phyloP scores from a whole-genome alignment of 805 yeast species.

The Starmera dryadoides region DNA sequence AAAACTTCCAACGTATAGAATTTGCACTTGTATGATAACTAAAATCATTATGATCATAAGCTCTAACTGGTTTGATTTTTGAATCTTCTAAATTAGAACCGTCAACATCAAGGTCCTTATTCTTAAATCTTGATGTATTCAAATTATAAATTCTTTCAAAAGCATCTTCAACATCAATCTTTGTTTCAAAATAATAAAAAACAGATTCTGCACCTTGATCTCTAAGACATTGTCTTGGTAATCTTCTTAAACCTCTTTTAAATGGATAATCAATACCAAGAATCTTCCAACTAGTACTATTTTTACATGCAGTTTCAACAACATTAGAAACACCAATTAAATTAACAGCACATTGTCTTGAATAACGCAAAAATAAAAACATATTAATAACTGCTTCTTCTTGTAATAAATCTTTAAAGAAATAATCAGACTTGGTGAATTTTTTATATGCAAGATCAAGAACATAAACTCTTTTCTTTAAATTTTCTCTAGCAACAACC shows the following conservation, averaged over 20 bases:
- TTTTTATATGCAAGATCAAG: constrained; percentile 27
- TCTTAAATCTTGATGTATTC: constrained; percentile 32
- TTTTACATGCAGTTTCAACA: constrained; percentile 16
- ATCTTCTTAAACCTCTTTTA: constrained; percentile 29
- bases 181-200: constrained; percentile 33
- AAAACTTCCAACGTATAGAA: constrained; percentile 28
- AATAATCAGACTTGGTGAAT: constrained; percentile 29
- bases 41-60: constrained; percentile 35
- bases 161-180: constrained; percentile 37
- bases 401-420: constrained; percentile 25
- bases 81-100: background rate
- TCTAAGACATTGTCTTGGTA: constrained; percentile 33
- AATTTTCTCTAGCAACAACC: constrained; percentile 8
- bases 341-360: constrained; percentile 33
- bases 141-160: constrained; percentile 36
- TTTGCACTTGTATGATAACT: constrained; percentile 30
- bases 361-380: constrained; percentile 32
- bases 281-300: constrained; percentile 26
- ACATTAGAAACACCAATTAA: constrained; percentile 20
- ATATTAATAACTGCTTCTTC: constrained; percentile 30
- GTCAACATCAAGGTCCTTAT: constrained; percentile 5
- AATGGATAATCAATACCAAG: constrained; percentile 32
- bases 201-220: constrained; percentile 43
- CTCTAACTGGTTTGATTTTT: constrained; percentile 20
- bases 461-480: constrained; percentile 23